Base-by-base conservation (phyloP, 441 rosid species). In the Adansonia rubrostipa region DNA sequence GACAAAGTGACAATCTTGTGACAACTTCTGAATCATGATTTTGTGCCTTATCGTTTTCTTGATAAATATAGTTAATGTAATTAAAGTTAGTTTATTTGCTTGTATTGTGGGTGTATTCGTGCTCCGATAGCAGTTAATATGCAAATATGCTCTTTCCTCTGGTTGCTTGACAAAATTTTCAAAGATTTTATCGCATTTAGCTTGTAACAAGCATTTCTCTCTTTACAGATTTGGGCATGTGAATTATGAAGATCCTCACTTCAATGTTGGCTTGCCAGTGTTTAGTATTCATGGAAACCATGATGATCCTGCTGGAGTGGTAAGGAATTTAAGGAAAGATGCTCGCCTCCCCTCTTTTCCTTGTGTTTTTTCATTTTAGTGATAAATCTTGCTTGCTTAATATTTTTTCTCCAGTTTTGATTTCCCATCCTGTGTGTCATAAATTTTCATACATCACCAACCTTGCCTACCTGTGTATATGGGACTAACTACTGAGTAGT, bases 221-320 rank as follows among this genome's bases (percentile, higher is more conserved):
- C 61, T 54, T 72, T 71, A 78, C 95, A 93, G 99, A 84, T 96
- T 96, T 85, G 98, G 98, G 68, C 99, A 96, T 83, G 99, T 96
- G 78, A 96, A 96, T 86, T 96, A 94, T 83, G 99, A 96, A 87
- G 99, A 96, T 82, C 97, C 98, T 68, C 97, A 96, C 87, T 96
- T 92, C 86, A 96, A 94, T 83, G 96, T 96, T 78, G 99, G 99
- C 58, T 86, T 96, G 86, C 99, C 99, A 1, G 97, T 96, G 72
- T 94, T 96, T 82, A 96, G 93, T 77, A 96, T 96, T 81, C 99
- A 96, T 88, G 99, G 99, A 86, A 94, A 96, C 88, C 99, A 96
- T 86, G 99, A 96, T 85, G 99, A 96, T 85, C 99, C 99, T 79
- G 99, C 99, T 79, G 99, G 99, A 82, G 99, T 96, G 94, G 99